These are phyloP conservation scores for Fusarium sp. DNA, from an alignment of 2,329 filamentous ascomycete species.

Conservation along the genomic window DNA sequence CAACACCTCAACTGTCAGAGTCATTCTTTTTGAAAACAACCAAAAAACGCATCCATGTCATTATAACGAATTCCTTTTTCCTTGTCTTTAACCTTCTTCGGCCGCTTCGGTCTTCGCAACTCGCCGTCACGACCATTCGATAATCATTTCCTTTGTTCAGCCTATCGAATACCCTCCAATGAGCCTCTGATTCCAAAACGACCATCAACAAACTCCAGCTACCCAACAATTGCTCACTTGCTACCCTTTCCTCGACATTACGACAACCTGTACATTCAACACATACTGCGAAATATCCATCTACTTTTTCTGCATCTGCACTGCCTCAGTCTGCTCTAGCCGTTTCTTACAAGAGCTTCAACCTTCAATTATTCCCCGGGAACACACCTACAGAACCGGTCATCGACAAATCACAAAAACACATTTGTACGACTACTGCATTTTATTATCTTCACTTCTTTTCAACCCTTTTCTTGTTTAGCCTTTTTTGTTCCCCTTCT, in stretches of 20 bases:
- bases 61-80: slow-evolving; percentile 53
- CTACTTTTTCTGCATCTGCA: slow-evolving; percentile 20
- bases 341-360: slow-evolving; percentile 27
- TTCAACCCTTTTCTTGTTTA: slow-evolving; percentile 30
- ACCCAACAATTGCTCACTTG: slow-evolving; percentile 39
- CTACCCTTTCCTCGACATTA: slow-evolving; percentile 32
- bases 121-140: slow-evolving; percentile 46
- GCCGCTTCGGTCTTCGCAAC: slow-evolving; percentile 44
- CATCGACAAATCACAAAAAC: slow-evolving; percentile 38
- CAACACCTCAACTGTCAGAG: slow-evolving; percentile 38
- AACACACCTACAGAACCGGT: slow-evolving; percentile 22
- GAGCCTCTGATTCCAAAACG: slow-evolving; percentile 53
- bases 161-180: slow-evolving; percentile 49
- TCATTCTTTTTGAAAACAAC: slow-evolving; percentile 43
- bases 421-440: slow-evolving; percentile 46
- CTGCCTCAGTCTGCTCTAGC: slow-evolving; percentile 27
- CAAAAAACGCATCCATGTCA: slow-evolving; percentile 53
- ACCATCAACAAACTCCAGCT: slow-evolving; percentile 41
- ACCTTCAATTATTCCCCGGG: slow-evolving; percentile 17
- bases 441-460: slow-evolving; percentile 29
- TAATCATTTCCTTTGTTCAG: slow-evolving; percentile 51
- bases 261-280: slow-evolving; percentile 49
- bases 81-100: slow-evolving; percentile 46
- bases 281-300: slow-evolving; percentile 37
- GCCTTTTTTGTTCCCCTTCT: slow-evolving; percentile 26